Evolutionary conservation across 257 asterid species (phyloP).

Genomic region (Fraxinus quadrangulata): DNA sequence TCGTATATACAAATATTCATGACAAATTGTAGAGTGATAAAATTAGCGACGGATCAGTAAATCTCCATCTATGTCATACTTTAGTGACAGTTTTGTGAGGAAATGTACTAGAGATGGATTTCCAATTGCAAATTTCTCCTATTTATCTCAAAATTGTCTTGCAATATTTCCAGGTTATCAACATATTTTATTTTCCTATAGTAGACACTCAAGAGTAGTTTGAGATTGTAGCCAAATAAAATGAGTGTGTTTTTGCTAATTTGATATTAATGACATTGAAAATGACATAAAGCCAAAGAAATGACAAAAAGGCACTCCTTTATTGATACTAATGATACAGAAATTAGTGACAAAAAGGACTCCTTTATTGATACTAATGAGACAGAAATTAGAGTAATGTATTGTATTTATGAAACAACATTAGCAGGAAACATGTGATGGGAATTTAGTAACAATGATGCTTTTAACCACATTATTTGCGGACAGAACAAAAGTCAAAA

Average conservation of each 20-base stretch:
- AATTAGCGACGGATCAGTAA: no score
- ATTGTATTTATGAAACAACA: neutral
- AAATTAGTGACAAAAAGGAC: neutral
- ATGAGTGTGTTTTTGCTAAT: neutral
- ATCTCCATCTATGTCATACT: no score
- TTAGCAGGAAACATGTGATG: conserved; percentile 2
- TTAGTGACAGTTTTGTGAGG: no score
- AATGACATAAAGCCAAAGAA: neutral
- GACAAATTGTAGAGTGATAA: no score
- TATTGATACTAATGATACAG: neutral
- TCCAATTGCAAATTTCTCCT: no score
- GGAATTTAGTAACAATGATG: neutral
- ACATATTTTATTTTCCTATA: no score
- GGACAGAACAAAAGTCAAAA: neutral
- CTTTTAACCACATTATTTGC: conserved; percentile 1
- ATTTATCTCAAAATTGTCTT: no score
- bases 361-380: neutral
- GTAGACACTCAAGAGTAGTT: no score
- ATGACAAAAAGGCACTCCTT: neutral
- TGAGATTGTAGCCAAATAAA: no score
- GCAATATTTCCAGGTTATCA: no score
- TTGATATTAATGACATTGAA: neutral
- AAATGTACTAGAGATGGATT: no score
- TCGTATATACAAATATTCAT: no score
- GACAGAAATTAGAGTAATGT: neutral